Conservation (phyloP, 176 grass and related monocot genomes). For the Eleusine indica region DNA sequence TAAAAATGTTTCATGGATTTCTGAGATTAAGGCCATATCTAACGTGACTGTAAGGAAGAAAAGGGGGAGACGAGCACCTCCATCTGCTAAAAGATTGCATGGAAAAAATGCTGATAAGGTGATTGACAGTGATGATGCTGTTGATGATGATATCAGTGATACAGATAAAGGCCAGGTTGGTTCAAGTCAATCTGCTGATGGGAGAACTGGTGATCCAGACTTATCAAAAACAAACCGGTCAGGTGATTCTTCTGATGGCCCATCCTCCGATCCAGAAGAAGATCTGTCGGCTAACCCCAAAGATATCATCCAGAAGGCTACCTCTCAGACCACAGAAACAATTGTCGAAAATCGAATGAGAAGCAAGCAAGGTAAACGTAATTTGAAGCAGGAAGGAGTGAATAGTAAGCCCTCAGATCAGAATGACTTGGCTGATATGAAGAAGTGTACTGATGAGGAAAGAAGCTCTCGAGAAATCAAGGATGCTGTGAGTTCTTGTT, state of each 20-base stretch:
- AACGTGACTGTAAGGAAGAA: conserved; percentile 49
- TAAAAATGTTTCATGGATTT: conserved; percentile 41
- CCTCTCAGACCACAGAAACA: conserved; percentile 14
- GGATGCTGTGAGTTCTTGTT: conserved; percentile 62
- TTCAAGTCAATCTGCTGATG: conserved; percentile 19
- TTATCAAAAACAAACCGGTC: conserved; percentile 26
- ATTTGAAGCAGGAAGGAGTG: conserved; percentile 20
- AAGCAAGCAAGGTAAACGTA: conserved; percentile 17
- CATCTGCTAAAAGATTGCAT: conserved; percentile 33
- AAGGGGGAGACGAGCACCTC: conserved; percentile 40
- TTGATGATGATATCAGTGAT: conserved; percentile 34
- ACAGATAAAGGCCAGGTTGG: conserved; percentile 31
- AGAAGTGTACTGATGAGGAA: conserved; percentile 41
- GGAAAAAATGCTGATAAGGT: conserved; percentile 42
- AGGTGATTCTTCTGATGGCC: conserved; percentile 12
- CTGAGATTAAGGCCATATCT: conserved; percentile 34
- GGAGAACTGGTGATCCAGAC: conserved; percentile 15
- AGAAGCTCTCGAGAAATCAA: conserved; percentile 45
- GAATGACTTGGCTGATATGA: conserved; percentile 3
- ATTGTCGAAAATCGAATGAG: conserved; percentile 10
- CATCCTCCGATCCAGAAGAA: conserved; percentile 36
- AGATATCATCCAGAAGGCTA: conserved; percentile 1
- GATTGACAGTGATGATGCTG: conserved; percentile 37
- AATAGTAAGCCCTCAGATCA: conserved; percentile 26
- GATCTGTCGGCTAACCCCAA: conserved; percentile 28